phyloP scores from a whole-genome alignment of 345 rosid genomes.

The Boechera retrofracta region DNA sequence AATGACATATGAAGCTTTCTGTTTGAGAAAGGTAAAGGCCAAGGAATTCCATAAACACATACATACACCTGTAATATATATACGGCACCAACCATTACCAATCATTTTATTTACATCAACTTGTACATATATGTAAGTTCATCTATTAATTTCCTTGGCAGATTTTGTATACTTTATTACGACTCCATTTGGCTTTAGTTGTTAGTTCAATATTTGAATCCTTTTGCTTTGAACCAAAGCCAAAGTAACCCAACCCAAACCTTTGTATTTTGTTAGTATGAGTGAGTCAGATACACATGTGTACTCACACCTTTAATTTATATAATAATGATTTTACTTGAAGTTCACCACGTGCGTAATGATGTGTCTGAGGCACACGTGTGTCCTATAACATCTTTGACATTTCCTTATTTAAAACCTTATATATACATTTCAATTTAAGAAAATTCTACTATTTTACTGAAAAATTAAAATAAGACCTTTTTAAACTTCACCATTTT shows the following conservation, averaged over 20 bases:
- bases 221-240: conserved; percentile 46
- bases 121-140: not conserved
- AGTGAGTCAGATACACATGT: not conserved
- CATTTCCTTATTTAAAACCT: too few species aligned
- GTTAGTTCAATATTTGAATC: conserved; percentile 34
- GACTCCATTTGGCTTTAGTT: conserved; percentile 37
- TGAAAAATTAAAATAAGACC: too few species aligned
- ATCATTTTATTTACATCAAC: conserved; percentile 13
- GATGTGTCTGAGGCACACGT: too few species aligned
- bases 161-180: conserved; percentile 27
- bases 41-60: conserved; percentile 39
- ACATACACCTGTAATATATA: not conserved
- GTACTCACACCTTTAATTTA: too few species aligned
- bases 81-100: conserved; percentile 32
- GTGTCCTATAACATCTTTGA: too few species aligned
- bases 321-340: too few species aligned
- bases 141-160: conserved; percentile 15
- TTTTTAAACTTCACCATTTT: too few species aligned
- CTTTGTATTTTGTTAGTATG: conserved; percentile 10
- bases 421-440: too few species aligned
- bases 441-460: too few species aligned
- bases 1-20: conserved; percentile 36
- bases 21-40: conserved; percentile 40
- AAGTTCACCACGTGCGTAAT: too few species aligned
- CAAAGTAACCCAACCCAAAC: conserved; percentile 39